Base-by-base conservation (phyloP, 345 rosid genomes). In the Eutrema yunnanense region DNA sequence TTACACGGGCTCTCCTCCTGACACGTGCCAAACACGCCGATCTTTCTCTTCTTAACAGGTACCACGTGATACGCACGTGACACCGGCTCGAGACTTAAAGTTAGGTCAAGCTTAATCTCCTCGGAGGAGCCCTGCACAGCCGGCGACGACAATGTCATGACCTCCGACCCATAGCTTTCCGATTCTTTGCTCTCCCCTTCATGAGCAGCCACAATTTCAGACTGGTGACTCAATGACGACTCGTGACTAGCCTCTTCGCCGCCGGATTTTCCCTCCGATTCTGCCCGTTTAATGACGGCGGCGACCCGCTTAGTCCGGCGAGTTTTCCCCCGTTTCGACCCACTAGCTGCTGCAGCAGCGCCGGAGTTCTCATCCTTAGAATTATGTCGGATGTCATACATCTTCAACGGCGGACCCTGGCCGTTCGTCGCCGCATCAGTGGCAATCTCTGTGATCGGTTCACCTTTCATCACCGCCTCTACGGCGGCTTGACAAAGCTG, bases 401-500 rank as follows among this genome's bases (percentile, higher is more conserved):
- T 89, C 79, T 88, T 95, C 9, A 92, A 48, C 4, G 97, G 96
- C 50, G 98, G 98, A 2, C 89, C 87, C 14, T 88, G 90, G 49
- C 93, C 88, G 12, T 66, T 73, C 11, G 85, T 88, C 6, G 96
- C 99, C 8, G 85, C 82, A 43, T 95, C 97, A 0, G 96, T 82
- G 30, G 89, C 88, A 41, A 92, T 86, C 47, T 90, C 90, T 2
- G 82, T 88, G 74, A 92, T 87, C 44, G 98, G 88, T 5, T 80
- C 74, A 3, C 98, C 99, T 72, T 82, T 90, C 3, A 95, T 77
- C 40, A 95, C 97, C 10, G 98, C 82, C 36, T 92, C 98, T 0
- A 95, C 99, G 3, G 99, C 99, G 26, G 87, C 79, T 77, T 95
- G 97, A 56, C 99, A 95, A 41, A 92, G 96, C 44, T 86, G 92